Percentiles rank a stretch among this genome's conserved stretches.
Evolutionary conservation across 1,284 basidiomycete genomes (phyloP).

Genomic region (Anthracocystis panici-leucophaei): DNA sequence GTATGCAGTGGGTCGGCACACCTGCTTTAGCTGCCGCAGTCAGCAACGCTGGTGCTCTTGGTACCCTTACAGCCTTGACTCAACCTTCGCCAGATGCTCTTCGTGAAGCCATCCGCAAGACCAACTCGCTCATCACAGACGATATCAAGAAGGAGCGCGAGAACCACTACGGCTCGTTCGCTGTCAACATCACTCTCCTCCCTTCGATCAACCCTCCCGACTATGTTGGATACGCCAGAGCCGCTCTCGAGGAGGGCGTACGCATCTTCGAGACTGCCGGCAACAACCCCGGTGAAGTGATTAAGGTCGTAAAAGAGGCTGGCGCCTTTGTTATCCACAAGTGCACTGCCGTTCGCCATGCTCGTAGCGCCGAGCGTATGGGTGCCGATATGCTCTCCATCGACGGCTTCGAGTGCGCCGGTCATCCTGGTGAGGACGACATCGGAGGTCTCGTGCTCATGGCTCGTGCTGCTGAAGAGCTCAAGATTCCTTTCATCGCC

Average conservation of each 20-base stretch:
- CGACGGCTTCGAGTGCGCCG: slow-evolving; percentile 77
- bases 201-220: slow-evolving; percentile 92
- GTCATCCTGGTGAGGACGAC: slow-evolving; percentile 95
- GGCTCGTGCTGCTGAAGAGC: slow-evolving; percentile 86
- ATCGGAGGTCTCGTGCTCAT: slow-evolving; percentile 90
- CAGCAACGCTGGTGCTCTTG: slow-evolving; percentile 86
- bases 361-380: slow-evolving; percentile 78
- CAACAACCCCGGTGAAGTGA: slow-evolving; percentile 83
- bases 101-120: slow-evolving; percentile 85
- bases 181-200: slow-evolving; percentile 90
- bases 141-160: slow-evolving; percentile 51
- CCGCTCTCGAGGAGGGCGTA: slow-evolving; percentile 88
- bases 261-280: slow-evolving; percentile 93
- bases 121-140: slow-evolving; percentile 70
- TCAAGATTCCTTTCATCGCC: slow-evolving; percentile 87
- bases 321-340: slow-evolving; percentile 86
- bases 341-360: slow-evolving; percentile 78
- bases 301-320: slow-evolving; percentile 82
- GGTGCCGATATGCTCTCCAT: slow-evolving; percentile 81
- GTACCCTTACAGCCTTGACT: slow-evolving; percentile 86
- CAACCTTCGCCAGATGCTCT: slow-evolving; percentile 87
- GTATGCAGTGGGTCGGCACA: slow-evolving; percentile 78
- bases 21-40: slow-evolving; percentile 82
- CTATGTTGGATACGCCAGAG: slow-evolving; percentile 84
- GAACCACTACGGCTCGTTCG: slow-evolving; percentile 70